Base-by-base conservation (phyloP, 164 flowering plant genomes). In the Chloranthus sessilifolius region DNA sequence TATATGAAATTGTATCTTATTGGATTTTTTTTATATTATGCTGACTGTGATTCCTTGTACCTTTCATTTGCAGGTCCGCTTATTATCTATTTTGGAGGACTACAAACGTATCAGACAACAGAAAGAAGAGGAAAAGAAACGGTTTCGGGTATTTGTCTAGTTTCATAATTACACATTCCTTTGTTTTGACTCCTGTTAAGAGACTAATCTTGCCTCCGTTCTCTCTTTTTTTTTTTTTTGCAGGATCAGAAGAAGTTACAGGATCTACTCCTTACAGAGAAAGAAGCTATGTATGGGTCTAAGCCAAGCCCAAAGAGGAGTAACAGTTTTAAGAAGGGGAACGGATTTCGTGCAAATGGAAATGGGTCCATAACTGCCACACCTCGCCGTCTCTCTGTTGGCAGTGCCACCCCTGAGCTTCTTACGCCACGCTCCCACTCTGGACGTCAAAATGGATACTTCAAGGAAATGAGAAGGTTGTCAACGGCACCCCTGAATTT, bases 231-330 rank as follows among this genome's bases (percentile, higher is more conserved):
- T 2, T 16, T 15, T 36, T 3, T 24, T 36, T 52, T 21, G 45
- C 75, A 90, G 95, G 88, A 85, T 67, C 95, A 87, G 54, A 90
- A 90, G 81, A 90, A 90, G 69, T 71, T 82, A 24, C 95, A 87
- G 43, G 98, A 83, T 67, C 70, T 90, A 51, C 81, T 82, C 6
- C 72, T 81, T 43, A 79, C 83, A 0, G 91, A 84, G 72, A 87
- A 79, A 65, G 98, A 90, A 80, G 56, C 85, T 47, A 81, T 80
- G 9, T 85, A 81, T 60, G 98, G 98, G n/a, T 90, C 98, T 26
- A 85, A 70, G 61, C 96, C 95, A 9, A 85, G 89, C 63, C 95
- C 95, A 10, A 76, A 75, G 59, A 82, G 78, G 70, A 73, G 61
- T 56, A 84, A 42, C 73, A 81, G 95, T 64, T 76, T 81, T 27